Base-by-base conservation (phyloP, 2,329 filamentous ascomycete species). In the Myotisia sp. region DNA sequence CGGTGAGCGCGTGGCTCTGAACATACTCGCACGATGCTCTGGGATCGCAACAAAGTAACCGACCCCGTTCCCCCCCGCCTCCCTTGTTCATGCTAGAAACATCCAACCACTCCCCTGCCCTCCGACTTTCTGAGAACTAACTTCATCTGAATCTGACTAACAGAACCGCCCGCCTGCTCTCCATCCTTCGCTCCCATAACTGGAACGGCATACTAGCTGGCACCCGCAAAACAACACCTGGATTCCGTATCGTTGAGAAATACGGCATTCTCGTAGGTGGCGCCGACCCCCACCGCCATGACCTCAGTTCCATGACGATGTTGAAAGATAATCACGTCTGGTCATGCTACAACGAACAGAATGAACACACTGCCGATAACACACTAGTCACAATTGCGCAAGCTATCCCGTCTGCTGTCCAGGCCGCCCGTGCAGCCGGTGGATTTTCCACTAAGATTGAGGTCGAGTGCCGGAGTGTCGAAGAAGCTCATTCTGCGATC, bases 321-420 rank as follows among this genome's bases (percentile, higher is more conserved):
- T 69, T 98, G 44, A 98, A 98, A 65, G 90, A 98, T 60, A 98
- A 98, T 60, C 90, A 98, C 60, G 79, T 98, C 37, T 94, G 87
- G 79, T 84, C 83, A 42, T 78, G 80, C 35, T 79, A 79, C 32
- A 55, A 60, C 36, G 29, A 29, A 17, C 2, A 6, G n/a, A 13
- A 13, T 6, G 26, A 26, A 13, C 12, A 8, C 16, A 19, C 21
- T 21, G 12, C 29, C n/a, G n/a, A 18, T 7, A 57, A 58, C 35
- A 51, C 55, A 23, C 67, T 67, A 16, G 82, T 79, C 53, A 39
- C 40, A 13, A 58, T 60, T 34, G 54, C 58, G 26, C 67, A 67
- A 17, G 82, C 79, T 52, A 95, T 98, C 56, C 76, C 79, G 1
- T 74, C 80, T 14, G 90, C 90, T 4, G 86, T 98, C 16, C 65